Percentiles rank a stretch among this genome's conserved stretches.
Conservation (phyloP, 768 basidiomycete species). For the Lactarius hengduanensis region DNA sequence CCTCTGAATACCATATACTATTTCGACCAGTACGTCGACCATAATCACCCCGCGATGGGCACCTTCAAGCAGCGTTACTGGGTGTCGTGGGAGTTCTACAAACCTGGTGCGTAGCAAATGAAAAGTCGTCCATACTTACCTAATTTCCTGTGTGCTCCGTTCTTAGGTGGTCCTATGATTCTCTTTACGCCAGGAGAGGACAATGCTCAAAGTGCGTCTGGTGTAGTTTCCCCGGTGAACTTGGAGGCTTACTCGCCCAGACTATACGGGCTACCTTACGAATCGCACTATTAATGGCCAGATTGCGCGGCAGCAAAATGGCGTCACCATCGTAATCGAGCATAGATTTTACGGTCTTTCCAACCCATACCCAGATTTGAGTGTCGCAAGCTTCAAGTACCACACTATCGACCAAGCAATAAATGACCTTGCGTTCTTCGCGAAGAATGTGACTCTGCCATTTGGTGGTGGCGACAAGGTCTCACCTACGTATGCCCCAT, state of each 20-base stretch:
- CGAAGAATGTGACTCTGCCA: conserved; percentile 47
- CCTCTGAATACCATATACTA: conserved; percentile 43
- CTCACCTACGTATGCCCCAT: conserved; percentile 49
- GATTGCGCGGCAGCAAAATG: conserved; percentile 64
- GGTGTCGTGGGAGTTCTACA: conserved; percentile 56
- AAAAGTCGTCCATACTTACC: not conserved
- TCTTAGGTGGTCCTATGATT: conserved; percentile 54
- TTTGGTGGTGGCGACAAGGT: conserved; percentile 50
- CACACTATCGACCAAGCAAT: not conserved
- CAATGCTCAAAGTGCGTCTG: conserved; percentile 46
- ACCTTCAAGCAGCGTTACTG: conserved; percentile 76
- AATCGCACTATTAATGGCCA: conserved; percentile 62
- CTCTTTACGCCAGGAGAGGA: conserved; percentile 65
- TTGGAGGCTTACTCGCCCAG: conserved; percentile 18
- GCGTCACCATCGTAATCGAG: conserved; percentile 61
- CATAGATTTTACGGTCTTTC: conserved; percentile 56
- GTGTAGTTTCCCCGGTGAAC: conserved; percentile 2
- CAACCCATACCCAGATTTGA: not conserved
- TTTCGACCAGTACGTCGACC: conserved; percentile 57
- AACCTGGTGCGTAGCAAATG: conserved; percentile 34
- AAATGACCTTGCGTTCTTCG: conserved; percentile 68
- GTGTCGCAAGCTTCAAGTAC: not conserved
- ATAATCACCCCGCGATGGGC: conserved; percentile 55
- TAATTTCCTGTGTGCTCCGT: not conserved
- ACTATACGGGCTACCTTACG: conserved; percentile 53